These are phyloP conservation scores for Fraxinus xanthoxyloides DNA, from an alignment of 305 asterid genomes.

Conservation along the genomic window DNA sequence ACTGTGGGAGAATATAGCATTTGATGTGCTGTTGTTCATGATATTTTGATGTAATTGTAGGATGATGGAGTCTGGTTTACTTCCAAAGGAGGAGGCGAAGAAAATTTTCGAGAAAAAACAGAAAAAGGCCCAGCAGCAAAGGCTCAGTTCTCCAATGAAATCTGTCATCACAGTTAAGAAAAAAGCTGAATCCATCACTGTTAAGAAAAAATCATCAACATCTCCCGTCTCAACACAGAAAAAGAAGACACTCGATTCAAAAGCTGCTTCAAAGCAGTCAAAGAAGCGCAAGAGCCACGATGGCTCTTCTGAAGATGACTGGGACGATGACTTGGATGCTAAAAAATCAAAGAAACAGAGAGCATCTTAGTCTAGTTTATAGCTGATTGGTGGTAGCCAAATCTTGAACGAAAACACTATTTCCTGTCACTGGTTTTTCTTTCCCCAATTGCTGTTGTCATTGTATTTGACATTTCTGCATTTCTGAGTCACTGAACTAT, in stretches of 20 bases:
- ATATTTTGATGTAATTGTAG: slow-evolving; percentile 28
- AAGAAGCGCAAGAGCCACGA: slow-evolving; percentile 54
- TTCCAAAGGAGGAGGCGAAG: slow-evolving; percentile 63
- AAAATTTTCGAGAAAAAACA: slow-evolving; percentile 61
- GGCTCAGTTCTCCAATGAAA: slow-evolving; percentile 65
- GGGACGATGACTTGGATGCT: slow-evolving; percentile 48
- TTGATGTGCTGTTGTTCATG: not conserved
- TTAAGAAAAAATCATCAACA: slow-evolving; percentile 39
- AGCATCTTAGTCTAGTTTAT: slow-evolving; percentile 27
- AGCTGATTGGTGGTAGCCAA: not conserved
- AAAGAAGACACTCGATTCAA: slow-evolving; percentile 46
- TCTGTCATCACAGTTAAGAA: slow-evolving; percentile 55
- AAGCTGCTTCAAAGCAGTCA: slow-evolving; percentile 37
- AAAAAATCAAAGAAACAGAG: slow-evolving; percentile 47
- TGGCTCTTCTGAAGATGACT: slow-evolving; percentile 40
- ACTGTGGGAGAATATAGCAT: not conserved
- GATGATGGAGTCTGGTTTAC: slow-evolving; percentile 95
- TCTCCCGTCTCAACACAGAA: slow-evolving; percentile 35
- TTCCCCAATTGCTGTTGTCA: not conserved
- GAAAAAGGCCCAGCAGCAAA: slow-evolving; percentile 51
- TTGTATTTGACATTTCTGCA: not conserved
- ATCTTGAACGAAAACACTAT: not conserved
- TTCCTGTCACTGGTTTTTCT: not conserved
- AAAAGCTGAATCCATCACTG: slow-evolving; percentile 25
- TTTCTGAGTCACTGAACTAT: not conserved